Base-by-base conservation (phyloP, 2,329 filamentous ascomycete genomes). In the Exophiala calicioides region DNA sequence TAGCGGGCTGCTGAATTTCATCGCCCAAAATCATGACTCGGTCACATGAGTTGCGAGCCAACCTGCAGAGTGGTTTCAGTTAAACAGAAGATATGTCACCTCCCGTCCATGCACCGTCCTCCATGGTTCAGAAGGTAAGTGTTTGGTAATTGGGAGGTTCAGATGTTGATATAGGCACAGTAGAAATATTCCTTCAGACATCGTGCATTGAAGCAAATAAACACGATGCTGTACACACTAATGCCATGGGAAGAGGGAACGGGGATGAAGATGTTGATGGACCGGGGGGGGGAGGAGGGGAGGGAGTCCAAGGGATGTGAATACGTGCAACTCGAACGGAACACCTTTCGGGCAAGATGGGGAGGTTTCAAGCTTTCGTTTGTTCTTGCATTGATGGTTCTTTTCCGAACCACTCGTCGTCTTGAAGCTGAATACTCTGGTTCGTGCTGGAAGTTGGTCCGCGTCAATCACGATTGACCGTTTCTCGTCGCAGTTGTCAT, bases 151-250 rank as follows among this genome's bases (percentile, higher is more conserved):
- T 65, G 67, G 65, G 68, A 64, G 67, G 65, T 64, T 59, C 58
- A 57, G 59, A 64, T 69, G 36, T 57, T 67, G 55, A 72, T 85
- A 73, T 85, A 72, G 81, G 81, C 81, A 84, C 78, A 80, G 65
- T 72, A 63, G 73, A n/a, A 70, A 71, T 67, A 73, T 68, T 82
- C 81, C 80, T 84, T 84, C 80, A 84, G 79, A 78, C 76, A 71
- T 72, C 74, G 74, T 73, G 74, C 78, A 82, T 79, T 67, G 73
- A 63, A 54, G 27, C 23, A 73, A 66, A 34, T 44, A 69, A 72
- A 73, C 66, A 65, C 74, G 77, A 73, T 73, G 80, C 80, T 84
- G 81, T 85, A 85, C 81, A 84, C 81, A 85, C 80, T 78, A 77
- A 84, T 84, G 81, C 81, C 78, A 68, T 53, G 16, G 19, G 8